Evolutionary conservation across 345 rosid species (phyloP).

Genomic region (Cochlearia excelsa): DNA sequence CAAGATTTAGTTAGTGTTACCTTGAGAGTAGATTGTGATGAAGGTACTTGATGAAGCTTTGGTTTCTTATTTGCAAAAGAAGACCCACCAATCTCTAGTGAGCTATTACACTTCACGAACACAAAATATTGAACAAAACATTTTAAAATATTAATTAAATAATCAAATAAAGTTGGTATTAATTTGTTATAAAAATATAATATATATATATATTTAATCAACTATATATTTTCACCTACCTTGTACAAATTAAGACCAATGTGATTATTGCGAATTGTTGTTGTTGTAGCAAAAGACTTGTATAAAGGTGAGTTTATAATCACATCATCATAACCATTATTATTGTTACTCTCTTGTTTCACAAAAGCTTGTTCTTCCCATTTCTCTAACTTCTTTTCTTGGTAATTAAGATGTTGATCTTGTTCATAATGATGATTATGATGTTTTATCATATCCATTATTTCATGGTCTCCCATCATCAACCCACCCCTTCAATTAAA

Average conservation of each 20-base stretch:
- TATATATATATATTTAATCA: not conserved
- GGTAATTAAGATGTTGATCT: slow-evolving; percentile 23
- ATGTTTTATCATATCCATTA: slow-evolving; percentile 33
- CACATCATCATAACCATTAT: slow-evolving; percentile 20
- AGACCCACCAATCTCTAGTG: slow-evolving; percentile 51
- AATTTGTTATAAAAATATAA: not conserved
- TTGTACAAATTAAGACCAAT: slow-evolving; percentile 20
- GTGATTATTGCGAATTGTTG: slow-evolving; percentile 6
- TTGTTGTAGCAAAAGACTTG: slow-evolving; percentile 30
- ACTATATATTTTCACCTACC: slow-evolving; percentile 20
- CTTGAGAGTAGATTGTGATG: slow-evolving; percentile 69
- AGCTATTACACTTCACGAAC: slow-evolving; percentile 61
- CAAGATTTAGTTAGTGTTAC: slow-evolving; percentile 33
- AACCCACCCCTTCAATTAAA: slow-evolving; percentile 51
- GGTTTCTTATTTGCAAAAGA: slow-evolving; percentile 59
- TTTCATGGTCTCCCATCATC: slow-evolving; percentile 54
- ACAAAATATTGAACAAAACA: not conserved
- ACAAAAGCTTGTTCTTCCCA: slow-evolving; percentile 30
- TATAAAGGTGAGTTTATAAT: slow-evolving; percentile 28
- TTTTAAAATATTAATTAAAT: not conserved
- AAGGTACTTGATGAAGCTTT: slow-evolving; percentile 65
- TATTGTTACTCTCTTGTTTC: slow-evolving; percentile 23
- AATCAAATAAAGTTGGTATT: not conserved
- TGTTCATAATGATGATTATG: not conserved
- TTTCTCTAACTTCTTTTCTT: slow-evolving; percentile 17